A percentile compares a stretch with the other conserved stretches of the same genome.
These are phyloP conservation scores for Candida alai DNA, from an alignment of 805 yeast species.

Conservation along the genomic window DNA sequence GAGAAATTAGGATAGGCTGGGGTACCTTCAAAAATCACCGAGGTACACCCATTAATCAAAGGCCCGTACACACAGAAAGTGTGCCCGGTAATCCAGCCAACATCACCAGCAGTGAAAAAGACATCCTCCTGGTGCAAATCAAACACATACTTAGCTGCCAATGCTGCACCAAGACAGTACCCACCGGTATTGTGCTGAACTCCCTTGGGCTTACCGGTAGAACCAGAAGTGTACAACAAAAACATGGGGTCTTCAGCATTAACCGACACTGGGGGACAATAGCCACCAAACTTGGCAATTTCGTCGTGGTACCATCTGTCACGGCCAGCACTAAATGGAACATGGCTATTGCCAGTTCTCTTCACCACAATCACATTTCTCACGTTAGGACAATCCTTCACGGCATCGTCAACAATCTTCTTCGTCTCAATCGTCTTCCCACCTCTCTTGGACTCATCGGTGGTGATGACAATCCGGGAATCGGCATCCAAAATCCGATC, in stretches of 20 bases:
- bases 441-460: slow-evolving; percentile 95
- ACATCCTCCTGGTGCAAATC: slow-evolving; percentile 88
- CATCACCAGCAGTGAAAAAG: slow-evolving; percentile 95
- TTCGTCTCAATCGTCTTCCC: slow-evolving; percentile 90
- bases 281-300: slow-evolving; percentile 72
- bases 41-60: slow-evolving; percentile 76
- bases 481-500: slow-evolving; percentile 90
- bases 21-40: slow-evolving; percentile 94
- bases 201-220: slow-evolving; percentile 98
- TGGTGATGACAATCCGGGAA: slow-evolving; percentile 82
- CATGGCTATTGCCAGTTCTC: slow-evolving; percentile 75
- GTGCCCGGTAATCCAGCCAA: slow-evolving; percentile 99
- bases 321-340: slow-evolving; percentile 73
- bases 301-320: slow-evolving; percentile 98
- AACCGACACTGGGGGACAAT: slow-evolving; percentile 83
- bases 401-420: slow-evolving; percentile 92
- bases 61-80: slow-evolving; percentile 96
- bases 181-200: slow-evolving; percentile 95
- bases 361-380: slow-evolving; percentile 81
- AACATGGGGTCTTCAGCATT: slow-evolving; percentile 93
- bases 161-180: slow-evolving; percentile 85
- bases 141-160: slow-evolving; percentile 89
- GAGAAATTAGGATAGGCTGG: slow-evolving; percentile 96
- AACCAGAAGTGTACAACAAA: slow-evolving; percentile 94
- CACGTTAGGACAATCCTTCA: slow-evolving; percentile 69